These are phyloP conservation scores for Westerdykella sp. DNA, from an alignment of 2,329 filamentous ascomycete species.

Conservation along the genomic window DNA sequence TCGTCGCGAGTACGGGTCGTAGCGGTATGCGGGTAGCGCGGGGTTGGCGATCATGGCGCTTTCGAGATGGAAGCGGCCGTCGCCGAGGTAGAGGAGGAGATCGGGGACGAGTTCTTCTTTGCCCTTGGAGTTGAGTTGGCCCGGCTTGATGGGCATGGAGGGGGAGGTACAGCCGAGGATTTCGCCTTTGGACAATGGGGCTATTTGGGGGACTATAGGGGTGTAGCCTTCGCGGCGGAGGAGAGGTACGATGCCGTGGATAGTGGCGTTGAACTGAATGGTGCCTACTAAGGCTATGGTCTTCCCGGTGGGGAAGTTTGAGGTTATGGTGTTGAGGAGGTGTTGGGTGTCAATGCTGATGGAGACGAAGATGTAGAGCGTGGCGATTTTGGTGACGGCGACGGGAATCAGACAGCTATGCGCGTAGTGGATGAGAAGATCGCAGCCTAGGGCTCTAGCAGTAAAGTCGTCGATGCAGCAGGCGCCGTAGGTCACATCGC, in stretches of 20 bases:
- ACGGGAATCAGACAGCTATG: constrained; percentile 96
- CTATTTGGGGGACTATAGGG: constrained; percentile 84
- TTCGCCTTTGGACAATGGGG: constrained; percentile 87
- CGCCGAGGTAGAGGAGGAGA: constrained; percentile 80
- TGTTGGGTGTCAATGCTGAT: constrained; percentile 92
- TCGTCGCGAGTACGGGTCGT: constrained; percentile 91
- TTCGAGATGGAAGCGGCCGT: constrained; percentile 92
- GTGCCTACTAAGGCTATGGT: constrained; percentile 91
- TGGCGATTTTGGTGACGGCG: constrained; percentile 94
- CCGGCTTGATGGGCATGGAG: constrained; percentile 30
- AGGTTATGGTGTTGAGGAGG: constrained; percentile 75
- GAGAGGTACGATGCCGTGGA: constrained; percentile 73
- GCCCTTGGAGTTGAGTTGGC: constrained; percentile 42
- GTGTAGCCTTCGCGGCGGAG: constrained; percentile 80
- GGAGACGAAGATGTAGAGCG: constrained; percentile 95
- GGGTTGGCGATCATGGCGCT: constrained; percentile 99
- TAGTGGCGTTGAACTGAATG: constrained; percentile 96
- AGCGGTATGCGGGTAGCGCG: constrained; percentile 80
- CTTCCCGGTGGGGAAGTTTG: constrained; percentile 80
- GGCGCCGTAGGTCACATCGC: constrained; percentile 95
- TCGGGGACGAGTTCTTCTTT: constrained; percentile 48
- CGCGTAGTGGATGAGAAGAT: constrained; percentile 91
- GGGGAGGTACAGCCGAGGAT: constrained; percentile 97
- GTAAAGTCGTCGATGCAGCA: constrained; percentile 99
- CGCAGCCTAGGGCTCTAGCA: constrained; percentile 85